These are phyloP conservation scores for Hymenoscyphus infarciens DNA, from an alignment of 2,329 filamentous ascomycete genomes.

Conservation along the genomic window DNA sequence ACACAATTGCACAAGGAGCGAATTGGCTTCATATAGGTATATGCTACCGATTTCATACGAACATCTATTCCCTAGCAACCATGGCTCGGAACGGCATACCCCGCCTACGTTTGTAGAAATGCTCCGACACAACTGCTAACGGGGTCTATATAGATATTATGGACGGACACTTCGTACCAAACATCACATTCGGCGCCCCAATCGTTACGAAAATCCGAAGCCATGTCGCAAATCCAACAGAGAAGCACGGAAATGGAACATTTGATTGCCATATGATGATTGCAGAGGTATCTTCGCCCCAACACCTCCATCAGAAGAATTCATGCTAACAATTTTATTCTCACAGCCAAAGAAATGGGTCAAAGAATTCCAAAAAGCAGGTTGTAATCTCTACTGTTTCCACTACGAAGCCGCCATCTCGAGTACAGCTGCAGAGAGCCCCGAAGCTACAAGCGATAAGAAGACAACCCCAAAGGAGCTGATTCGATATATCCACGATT, in stretches of 20 bases:
- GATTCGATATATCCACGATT: slow-evolving; percentile 84
- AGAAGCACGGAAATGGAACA: slow-evolving; percentile 74
- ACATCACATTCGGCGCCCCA: slow-evolving; percentile 94
- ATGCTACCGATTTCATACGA: too few relatives aligned
- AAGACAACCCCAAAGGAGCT: slow-evolving; percentile 81
- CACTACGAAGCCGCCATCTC: slow-evolving; percentile 92
- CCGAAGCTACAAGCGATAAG: slow-evolving; percentile 62
- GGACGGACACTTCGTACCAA: slow-evolving; percentile 98
- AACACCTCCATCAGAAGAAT: background rate
- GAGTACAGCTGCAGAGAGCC: slow-evolving; percentile 79
- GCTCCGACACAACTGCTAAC: too few relatives aligned
- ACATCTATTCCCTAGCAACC: too few relatives aligned
- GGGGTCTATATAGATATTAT: slow-evolving; percentile 71
- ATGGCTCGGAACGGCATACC: too few relatives aligned
- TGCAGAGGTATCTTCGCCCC: slow-evolving; percentile 63
- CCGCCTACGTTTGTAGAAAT: too few relatives aligned
- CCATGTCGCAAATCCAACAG: slow-evolving; percentile 73
- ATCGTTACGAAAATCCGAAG: slow-evolving; percentile 91
- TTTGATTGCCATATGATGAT: slow-evolving; percentile 99
- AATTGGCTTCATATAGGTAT: slow-evolving; percentile 53
- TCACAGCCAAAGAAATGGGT: slow-evolving; percentile 94
- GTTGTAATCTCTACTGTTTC: slow-evolving; percentile 99
- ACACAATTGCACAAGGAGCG: slow-evolving; percentile 80
- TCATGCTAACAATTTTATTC: background rate
- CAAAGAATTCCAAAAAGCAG: slow-evolving; percentile 86